These are phyloP conservation scores for Vigna radiata DNA, from an alignment of 306 rosid species.

Conservation along the genomic window DNA sequence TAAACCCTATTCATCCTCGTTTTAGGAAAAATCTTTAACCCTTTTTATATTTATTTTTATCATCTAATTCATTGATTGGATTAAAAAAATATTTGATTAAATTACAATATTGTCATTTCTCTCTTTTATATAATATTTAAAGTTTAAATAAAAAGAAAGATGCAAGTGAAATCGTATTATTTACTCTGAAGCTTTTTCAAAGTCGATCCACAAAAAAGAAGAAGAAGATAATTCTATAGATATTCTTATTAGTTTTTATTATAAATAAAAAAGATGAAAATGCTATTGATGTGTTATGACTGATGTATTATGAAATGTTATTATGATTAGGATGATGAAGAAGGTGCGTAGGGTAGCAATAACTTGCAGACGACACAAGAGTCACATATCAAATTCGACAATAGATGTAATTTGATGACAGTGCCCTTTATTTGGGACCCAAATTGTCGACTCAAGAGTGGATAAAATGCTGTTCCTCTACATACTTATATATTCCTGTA, in stretches of 20 bases:
- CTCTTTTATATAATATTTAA: background rate
- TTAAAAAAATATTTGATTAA: too few species aligned
- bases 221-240: background rate
- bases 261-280: too few species aligned
- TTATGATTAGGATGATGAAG: background rate
- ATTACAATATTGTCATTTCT: too few species aligned
- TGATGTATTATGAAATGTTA: background rate
- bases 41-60: too few species aligned
- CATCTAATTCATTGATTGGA: too few species aligned
- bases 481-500: conserved; percentile 9
- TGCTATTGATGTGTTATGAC: too few species aligned
- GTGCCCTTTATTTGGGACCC: conserved; percentile 44
- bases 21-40: too few species aligned
- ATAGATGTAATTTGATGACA: conserved; percentile 31
- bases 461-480: conserved; percentile 8
- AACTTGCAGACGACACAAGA: conserved; percentile 22
- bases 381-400: conserved; percentile 27
- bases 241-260: background rate
- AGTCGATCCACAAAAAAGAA: background rate
- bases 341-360: conserved; percentile 4
- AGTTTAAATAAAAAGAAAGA: background rate
- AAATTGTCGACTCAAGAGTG: background rate
- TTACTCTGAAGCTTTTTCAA: background rate
- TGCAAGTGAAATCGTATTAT: background rate
- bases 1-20: too few species aligned